phyloP scores from a whole-genome alignment of 129 eudicot species.

The Lactuca sativa region DNA sequence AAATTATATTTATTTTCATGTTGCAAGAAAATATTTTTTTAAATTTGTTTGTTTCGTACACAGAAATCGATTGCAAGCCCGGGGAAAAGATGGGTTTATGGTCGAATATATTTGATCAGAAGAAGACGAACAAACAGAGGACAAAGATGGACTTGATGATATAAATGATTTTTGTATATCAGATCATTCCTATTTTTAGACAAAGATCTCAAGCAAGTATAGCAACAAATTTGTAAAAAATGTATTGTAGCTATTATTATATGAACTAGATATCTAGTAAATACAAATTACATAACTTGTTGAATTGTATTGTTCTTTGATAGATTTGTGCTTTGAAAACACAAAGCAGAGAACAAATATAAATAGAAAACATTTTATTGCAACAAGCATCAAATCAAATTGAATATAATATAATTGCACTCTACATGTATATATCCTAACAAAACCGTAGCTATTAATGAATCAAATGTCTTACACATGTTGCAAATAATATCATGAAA shows the following conservation, averaged over 20 bases:
- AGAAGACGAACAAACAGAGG: slow-evolving; percentile 52
- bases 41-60: slow-evolving; percentile 20
- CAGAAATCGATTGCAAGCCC: slow-evolving; percentile 72
- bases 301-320: background rate
- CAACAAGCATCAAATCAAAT: background rate
- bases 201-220: slow-evolving; percentile 24
- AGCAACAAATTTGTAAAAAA: slow-evolving; percentile 24
- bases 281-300: slow-evolving; percentile 21
- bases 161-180: slow-evolving; percentile 1
- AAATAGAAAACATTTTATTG: background rate
- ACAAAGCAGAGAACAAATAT: no score
- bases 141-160: slow-evolving; percentile 50
- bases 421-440: background rate
- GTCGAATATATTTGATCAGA: slow-evolving; percentile 76
- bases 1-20: background rate
- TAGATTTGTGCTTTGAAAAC: background rate
- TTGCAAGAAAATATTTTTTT: background rate
- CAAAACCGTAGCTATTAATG: background rate
- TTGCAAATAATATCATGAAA: background rate
- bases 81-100: slow-evolving; percentile 80
- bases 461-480: background rate
- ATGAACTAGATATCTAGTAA: slow-evolving; percentile 25
- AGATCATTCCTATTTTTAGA: slow-evolving; percentile 1
- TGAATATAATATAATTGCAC: background rate
- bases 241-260: slow-evolving; percentile 16